phyloP scores from a whole-genome alignment of 805 yeast genomes.

The Nakazawaea holstii region DNA sequence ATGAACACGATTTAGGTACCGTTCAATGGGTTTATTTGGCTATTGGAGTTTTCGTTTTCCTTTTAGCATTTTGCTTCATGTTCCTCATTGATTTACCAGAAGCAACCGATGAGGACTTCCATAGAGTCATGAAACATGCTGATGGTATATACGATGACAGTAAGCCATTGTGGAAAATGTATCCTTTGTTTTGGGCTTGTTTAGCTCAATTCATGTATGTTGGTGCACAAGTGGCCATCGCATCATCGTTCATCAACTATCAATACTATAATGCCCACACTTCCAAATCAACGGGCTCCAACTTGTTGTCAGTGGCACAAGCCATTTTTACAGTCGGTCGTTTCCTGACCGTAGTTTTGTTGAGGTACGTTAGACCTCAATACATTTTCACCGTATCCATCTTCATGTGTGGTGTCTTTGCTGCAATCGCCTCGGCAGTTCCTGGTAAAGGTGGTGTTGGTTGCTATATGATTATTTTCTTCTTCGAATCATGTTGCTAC shows the following conservation, averaged over 20 bases:
- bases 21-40: conserved; percentile 15
- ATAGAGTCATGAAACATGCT: conserved; percentile 10
- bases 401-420: conserved; percentile 5
- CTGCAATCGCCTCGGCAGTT: conserved; percentile 8
- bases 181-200: conserved; percentile 13
- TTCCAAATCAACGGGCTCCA: conserved; percentile 9
- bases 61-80: conserved; percentile 11
- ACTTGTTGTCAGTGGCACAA: conserved; percentile 10
- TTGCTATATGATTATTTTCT: conserved; percentile 7
- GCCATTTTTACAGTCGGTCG: conserved; percentile 11
- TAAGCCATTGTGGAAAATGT: conserved; percentile 11
- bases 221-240: conserved; percentile 15
- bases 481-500: conserved; percentile 13
- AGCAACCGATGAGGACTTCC: conserved; percentile 12
- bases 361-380: conserved; percentile 11
- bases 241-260: conserved; percentile 13
- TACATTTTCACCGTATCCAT: conserved; percentile 9
- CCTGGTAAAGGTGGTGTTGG: conserved; percentile 12
- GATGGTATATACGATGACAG: conserved; percentile 13
- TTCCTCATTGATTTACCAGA: conserved; percentile 14
- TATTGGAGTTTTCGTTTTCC: conserved; percentile 11
- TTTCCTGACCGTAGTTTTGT: conserved; percentile 8
- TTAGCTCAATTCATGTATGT: conserved; percentile 13
- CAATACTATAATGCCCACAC: conserved; percentile 3
- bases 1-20: conserved; percentile 9